Conservation (phyloP, 768 basidiomycete species). For the Gloeophyllum trabeum region DNA sequence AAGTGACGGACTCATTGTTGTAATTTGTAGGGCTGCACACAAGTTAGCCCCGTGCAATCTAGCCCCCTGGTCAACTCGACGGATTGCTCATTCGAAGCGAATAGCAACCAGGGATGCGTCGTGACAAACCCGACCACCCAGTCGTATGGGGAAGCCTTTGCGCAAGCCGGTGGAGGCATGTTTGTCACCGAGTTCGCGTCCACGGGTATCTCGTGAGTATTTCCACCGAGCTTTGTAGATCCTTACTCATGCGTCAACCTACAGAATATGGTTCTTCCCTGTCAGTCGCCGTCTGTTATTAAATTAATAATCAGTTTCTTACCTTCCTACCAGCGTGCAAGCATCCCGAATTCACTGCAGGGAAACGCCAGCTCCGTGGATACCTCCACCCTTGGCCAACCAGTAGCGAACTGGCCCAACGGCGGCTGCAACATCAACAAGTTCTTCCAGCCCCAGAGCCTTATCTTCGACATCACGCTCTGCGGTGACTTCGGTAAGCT, state of each 20-base stretch:
- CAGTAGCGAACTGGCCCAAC: constrained; percentile 57
- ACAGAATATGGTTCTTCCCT: constrained; percentile 55
- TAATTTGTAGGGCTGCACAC: constrained; percentile 34
- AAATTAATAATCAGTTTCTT: constrained; percentile 7
- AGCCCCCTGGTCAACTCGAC: constrained; percentile 43
- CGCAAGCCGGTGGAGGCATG: constrained; percentile 55
- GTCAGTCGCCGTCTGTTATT: constrained; percentile 21
- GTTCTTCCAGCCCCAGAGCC: constrained; percentile 13
- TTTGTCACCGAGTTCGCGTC: constrained; percentile 66
- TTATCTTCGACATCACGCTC: constrained; percentile 20
- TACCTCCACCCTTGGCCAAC: constrained; percentile 49
- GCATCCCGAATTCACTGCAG: constrained; percentile 36
- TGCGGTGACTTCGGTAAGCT: constrained; percentile 12
- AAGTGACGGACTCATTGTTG: background rate
- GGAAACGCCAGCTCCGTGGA: constrained; percentile 38
- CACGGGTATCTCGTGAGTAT: constrained; percentile 49
- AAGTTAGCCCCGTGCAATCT: constrained; percentile 34
- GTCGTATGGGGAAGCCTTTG: constrained; percentile 61
- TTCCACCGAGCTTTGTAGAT: background rate
- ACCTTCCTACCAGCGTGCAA: constrained; percentile 19
- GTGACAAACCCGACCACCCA: constrained; percentile 38
- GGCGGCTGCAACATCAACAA: constrained; percentile 36
- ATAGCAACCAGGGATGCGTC: constrained; percentile 55
- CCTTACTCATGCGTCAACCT: no score
- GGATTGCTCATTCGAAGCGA: constrained; percentile 46